phyloP scores from a whole-genome alignment of 805 yeast species.

The Kluyveromyces starmeri region DNA sequence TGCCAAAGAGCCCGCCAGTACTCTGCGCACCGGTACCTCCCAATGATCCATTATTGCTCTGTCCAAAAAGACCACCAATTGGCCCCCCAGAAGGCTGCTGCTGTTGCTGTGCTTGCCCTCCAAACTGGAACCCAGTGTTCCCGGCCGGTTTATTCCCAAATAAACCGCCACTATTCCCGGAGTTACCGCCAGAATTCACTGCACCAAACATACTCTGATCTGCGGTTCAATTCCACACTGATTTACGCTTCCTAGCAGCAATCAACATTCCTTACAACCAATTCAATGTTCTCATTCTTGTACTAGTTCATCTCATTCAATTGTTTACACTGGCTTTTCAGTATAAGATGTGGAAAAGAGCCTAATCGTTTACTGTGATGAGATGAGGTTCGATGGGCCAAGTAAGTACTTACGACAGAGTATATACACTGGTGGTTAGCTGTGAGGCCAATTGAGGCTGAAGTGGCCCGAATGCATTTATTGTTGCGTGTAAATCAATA shows the following conservation, averaged over 20 bases:
- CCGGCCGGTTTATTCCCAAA: constrained; percentile 19
- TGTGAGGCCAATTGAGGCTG: too few relatives aligned
- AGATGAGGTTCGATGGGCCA: background rate
- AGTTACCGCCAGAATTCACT: constrained; percentile 3
- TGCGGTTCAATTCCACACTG: too few relatives aligned
- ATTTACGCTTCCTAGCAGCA: too few relatives aligned
- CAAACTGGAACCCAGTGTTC: constrained; percentile 14
- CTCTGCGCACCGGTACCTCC: background rate
- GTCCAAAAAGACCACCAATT: constrained; percentile 2
- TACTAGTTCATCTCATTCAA: too few relatives aligned
- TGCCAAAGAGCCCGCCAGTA: constrained; percentile 33
- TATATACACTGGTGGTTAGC: too few relatives aligned
- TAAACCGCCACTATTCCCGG: constrained; percentile 13
- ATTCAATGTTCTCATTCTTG: too few relatives aligned
- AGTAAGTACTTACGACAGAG: too few relatives aligned
- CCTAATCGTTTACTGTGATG: background rate
- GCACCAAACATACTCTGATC: constrained; percentile 8
- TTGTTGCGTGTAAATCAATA: too few relatives aligned
- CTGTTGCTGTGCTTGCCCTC: constrained; percentile 8
- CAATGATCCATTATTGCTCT: constrained; percentile 6
- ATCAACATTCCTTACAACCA: too few relatives aligned
- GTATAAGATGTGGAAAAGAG: too few relatives aligned
- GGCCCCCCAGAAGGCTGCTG: constrained; percentile 1
- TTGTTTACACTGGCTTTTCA: too few relatives aligned
- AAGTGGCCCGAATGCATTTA: too few relatives aligned